Evolutionary conservation across 805 yeast species (phyloP).

Genomic region (Barnettozyma populi): DNA sequence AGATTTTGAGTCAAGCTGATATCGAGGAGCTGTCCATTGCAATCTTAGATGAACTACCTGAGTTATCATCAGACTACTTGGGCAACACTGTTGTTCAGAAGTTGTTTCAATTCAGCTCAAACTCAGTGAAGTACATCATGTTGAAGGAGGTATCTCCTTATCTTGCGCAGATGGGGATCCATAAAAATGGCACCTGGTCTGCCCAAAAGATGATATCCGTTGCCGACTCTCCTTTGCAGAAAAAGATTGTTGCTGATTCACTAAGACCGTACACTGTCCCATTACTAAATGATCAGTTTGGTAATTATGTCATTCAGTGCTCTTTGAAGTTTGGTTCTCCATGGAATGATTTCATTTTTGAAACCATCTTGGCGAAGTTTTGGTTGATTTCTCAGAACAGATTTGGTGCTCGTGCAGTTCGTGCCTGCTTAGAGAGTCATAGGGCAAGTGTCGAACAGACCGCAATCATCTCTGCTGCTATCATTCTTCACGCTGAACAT

Average conservation of each 20-base stretch:
- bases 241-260: conserved; percentile 58
- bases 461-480: conserved; percentile 66
- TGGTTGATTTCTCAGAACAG: conserved; percentile 80
- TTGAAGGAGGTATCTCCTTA: conserved; percentile 70
- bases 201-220: conserved; percentile 90
- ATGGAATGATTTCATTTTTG: conserved; percentile 84
- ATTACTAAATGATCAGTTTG: conserved; percentile 90
- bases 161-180: conserved; percentile 88
- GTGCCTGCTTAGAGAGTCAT: conserved; percentile 86
- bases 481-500: conserved; percentile 71
- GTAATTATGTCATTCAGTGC: conserved; percentile 93
- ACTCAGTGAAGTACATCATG: conserved; percentile 73
- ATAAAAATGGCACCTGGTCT: conserved; percentile 99
- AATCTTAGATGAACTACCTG: conserved; percentile 86
- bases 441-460: conserved; percentile 63
- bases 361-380: conserved; percentile 71
- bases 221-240: conserved; percentile 58
- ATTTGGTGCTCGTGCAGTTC: conserved; percentile 90
- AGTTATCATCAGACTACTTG: conserved; percentile 82
- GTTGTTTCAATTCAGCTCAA: conserved; percentile 66
- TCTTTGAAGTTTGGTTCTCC: conserved; percentile 87
- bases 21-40: conserved; percentile 78
- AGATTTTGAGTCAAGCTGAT: conserved; percentile 48
- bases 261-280: conserved; percentile 79
- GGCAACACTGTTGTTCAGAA: conserved; percentile 97